Base-by-base conservation (phyloP, 805 yeast genomes). In the Gaillardinia entomophila region DNA sequence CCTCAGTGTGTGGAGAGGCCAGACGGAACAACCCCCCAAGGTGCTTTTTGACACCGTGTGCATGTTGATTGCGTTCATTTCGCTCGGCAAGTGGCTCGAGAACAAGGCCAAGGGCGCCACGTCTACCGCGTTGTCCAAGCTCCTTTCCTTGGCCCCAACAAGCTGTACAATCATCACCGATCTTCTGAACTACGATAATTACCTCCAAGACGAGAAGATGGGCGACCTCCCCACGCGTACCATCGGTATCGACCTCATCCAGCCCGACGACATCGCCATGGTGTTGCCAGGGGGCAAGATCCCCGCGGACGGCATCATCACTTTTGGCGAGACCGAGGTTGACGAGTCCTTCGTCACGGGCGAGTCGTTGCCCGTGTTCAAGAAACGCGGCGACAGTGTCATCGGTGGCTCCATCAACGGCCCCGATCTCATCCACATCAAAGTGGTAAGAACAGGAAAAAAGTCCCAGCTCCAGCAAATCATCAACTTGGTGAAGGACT, bases 321-420 rank as follows among this genome's bases (percentile, higher is more conserved):
- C 82, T 2, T 67, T 68, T 41, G 98, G 98, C 6, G 73, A 73
- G 35, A 74, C 96, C 0, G 95, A 84, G 48, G 71, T 87, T 20
- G 90, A 89, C 50, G 99, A 92, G 57, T 81, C 96, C 2, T 61
- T 89, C 16, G 66, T 92, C 35, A 90, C 98, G 0, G 99, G 99
- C 31, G 98, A 92, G 58, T 75, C 95, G 0, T 51, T 75, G 25
- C 89, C 96, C 2, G 79, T 89, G 1, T 55, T 62, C 26, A 92
- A 90, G 48, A 48, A 32, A 2, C 46, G 46, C 2, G 88, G 86
- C 2, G 80, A 80, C 23, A 40, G 45, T 2, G 82, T 92, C 2
- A 77, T 84, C 51, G 97, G 96, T 11, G 99, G 99, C 0, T 82
- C 97, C 2, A 75, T 90, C 27, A 92, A 94, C 54, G 87, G 92